These are phyloP conservation scores for Aspergillus indologenus DNA, from an alignment of 495 filamentous ascomycete species.

Conservation along the genomic window DNA sequence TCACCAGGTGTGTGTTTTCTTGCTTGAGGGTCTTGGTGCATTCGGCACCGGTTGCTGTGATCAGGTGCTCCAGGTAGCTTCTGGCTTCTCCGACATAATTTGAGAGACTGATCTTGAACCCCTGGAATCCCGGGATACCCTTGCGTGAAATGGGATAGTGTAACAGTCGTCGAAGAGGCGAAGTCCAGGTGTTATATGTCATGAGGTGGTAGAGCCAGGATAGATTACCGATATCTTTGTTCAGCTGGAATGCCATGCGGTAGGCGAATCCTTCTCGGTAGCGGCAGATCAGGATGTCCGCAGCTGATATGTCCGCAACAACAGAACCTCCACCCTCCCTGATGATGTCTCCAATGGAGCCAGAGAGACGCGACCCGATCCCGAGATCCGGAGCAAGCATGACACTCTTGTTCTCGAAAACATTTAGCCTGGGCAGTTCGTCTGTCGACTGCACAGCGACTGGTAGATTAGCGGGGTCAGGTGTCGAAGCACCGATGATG, in stretches of 20 bases:
- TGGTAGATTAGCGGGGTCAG: slow-evolving; percentile 56
- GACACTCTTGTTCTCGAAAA: slow-evolving; percentile 55
- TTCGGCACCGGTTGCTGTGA: slow-evolving; percentile 74
- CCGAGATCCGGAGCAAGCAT: slow-evolving; percentile 66
- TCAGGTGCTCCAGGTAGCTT: slow-evolving; percentile 88
- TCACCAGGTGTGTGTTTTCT: slow-evolving; percentile 93
- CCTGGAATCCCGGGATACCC: slow-evolving; percentile 75
- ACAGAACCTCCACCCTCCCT: slow-evolving; percentile 64
- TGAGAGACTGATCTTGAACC: slow-evolving; percentile 76
- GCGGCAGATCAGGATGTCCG: slow-evolving; percentile 80
- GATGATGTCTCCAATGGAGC: slow-evolving; percentile 69
- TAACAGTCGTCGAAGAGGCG: slow-evolving; percentile 71
- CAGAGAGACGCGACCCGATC: slow-evolving; percentile 60
- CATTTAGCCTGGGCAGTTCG: slow-evolving; percentile 36
- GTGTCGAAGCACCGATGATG: slow-evolving; percentile 70
- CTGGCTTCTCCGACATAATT: slow-evolving; percentile 96
- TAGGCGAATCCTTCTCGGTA: slow-evolving; percentile 83
- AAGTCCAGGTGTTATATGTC: slow-evolving; percentile 81
- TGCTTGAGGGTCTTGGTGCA: slow-evolving; percentile 91
- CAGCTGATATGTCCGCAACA: slow-evolving; percentile 61
- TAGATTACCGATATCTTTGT: slow-evolving; percentile 85
- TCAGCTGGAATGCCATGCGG: slow-evolving; percentile 63
- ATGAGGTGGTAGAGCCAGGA: slow-evolving; percentile 93
- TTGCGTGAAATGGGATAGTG: slow-evolving; percentile 81
- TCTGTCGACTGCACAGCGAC: slow-evolving; percentile 37